Conservation (phyloP, 2,329 filamentous ascomycete genomes). For the Didymella pomorum region DNA sequence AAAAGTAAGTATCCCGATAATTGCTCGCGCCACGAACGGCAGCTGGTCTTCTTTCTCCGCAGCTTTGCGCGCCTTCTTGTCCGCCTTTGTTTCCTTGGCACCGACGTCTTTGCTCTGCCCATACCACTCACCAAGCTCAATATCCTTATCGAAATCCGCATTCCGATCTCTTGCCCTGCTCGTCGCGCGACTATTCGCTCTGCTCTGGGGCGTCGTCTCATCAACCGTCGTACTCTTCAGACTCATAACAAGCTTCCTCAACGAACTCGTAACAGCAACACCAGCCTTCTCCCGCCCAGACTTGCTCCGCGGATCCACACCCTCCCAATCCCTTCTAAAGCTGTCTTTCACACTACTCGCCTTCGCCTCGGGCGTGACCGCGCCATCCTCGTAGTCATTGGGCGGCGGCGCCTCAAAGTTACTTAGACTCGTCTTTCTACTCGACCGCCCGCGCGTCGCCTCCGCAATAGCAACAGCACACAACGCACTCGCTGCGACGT, state of each 20-base stretch:
- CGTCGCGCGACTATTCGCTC: conserved; percentile 19
- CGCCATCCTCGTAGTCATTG: conserved; percentile 30
- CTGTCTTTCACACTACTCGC: conserved; percentile 42
- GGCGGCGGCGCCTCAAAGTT: conserved; percentile 46
- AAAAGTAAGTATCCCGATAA: conserved; percentile 52
- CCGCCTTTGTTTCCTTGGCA: conserved; percentile 23
- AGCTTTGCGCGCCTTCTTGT: conserved; percentile 42
- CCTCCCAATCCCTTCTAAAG: conserved; percentile 45
- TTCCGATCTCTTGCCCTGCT: neutral
- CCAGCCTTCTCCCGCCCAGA: conserved; percentile 37
- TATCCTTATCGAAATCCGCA: conserved; percentile 47
- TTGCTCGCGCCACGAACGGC: conserved; percentile 49
- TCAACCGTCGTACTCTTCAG: conserved; percentile 30
- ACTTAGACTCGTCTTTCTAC: conserved; percentile 26
- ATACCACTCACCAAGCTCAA: conserved; percentile 50
- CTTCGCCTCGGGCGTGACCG: conserved; percentile 35
- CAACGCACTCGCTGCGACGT: conserved; percentile 54
- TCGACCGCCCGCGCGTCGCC: conserved; percentile 44
- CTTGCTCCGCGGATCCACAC: conserved; percentile 20
- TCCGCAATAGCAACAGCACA: conserved; percentile 58
- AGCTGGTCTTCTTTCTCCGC: conserved; percentile 48
- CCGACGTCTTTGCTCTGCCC: conserved; percentile 33
- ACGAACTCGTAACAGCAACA: conserved; percentile 25
- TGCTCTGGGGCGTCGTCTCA: conserved; percentile 6
- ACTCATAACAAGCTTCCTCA: conserved; percentile 36